These are phyloP conservation scores for Alloascoidea africana DNA, from an alignment of 805 yeast genomes.

Conservation along the genomic window DNA sequence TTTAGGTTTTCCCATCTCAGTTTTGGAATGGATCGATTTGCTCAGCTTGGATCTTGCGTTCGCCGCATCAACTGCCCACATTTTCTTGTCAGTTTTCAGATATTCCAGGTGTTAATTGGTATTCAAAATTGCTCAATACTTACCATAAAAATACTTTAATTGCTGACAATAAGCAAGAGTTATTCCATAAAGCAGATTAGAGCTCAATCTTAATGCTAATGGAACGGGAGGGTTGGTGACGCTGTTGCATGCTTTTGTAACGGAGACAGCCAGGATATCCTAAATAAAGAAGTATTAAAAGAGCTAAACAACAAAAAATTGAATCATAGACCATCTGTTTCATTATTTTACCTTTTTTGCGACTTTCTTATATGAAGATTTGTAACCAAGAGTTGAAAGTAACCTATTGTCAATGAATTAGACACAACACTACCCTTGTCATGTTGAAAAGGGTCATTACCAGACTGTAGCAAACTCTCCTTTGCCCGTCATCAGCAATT, in stretches of 20 bases:
- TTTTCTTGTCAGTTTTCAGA: too few species aligned
- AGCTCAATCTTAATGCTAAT: slow-evolving; percentile 20
- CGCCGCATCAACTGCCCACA: neutral
- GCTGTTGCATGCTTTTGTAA: slow-evolving; percentile 25
- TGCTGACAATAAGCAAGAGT: slow-evolving; percentile 22
- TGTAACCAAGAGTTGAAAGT: neutral
- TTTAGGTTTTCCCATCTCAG: too few species aligned
- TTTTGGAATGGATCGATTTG: neutral
- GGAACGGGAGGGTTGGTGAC: slow-evolving; percentile 11
- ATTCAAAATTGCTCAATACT: too few species aligned
- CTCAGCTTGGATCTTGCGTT: neutral
- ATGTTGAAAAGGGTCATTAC: neutral
- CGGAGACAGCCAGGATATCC: slow-evolving; percentile 21
- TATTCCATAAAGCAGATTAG: slow-evolving; percentile 32
- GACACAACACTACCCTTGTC: neutral
- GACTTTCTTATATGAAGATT: neutral
- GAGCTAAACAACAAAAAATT: neutral
- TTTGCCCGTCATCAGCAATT: neutral
- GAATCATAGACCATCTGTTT: neutral
- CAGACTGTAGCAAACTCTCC: neutral
- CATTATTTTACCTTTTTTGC: neutral
- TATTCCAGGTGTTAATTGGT: too few species aligned
- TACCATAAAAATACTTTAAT: neutral
- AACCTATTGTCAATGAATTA: neutral
- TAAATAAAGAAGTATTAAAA: neutral